A percentile compares a stretch with the other conserved stretches of the same genome.
Conservation (phyloP, 2,329 filamentous ascomycete genomes). For the Cladophialophora bantiana region DNA sequence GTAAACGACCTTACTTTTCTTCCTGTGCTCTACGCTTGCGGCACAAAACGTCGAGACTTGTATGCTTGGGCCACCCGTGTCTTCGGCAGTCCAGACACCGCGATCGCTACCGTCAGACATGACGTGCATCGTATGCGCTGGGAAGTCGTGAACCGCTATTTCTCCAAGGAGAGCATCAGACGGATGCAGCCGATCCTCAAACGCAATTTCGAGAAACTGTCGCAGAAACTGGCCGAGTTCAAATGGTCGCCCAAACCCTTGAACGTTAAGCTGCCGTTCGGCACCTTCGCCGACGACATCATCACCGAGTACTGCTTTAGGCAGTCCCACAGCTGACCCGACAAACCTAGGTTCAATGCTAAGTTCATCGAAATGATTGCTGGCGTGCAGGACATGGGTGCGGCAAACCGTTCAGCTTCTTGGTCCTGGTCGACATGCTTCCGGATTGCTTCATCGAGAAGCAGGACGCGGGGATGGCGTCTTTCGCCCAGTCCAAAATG, state of each 20-base stretch:
- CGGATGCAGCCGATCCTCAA: slow-evolving; percentile 42
- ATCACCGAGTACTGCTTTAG: slow-evolving; percentile 36
- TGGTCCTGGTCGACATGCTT: slow-evolving; percentile 16
- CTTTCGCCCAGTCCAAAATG: slow-evolving; percentile 10
- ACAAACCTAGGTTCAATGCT: slow-evolving; percentile 26
- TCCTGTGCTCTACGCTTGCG: slow-evolving; percentile 44
- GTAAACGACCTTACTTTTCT: slow-evolving; percentile 46
- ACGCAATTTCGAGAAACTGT: slow-evolving; percentile 40
- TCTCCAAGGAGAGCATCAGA: slow-evolving; percentile 35
- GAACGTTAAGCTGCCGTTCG: slow-evolving; percentile 42
- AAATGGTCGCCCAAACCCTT: slow-evolving; percentile 19
- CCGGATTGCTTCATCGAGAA: slow-evolving; percentile 14
- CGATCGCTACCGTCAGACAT: slow-evolving; percentile 38
- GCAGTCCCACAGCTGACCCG: slow-evolving; percentile 8
- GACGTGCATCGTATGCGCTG: slow-evolving; percentile 41
- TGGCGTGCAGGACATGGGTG: slow-evolving; percentile 20
- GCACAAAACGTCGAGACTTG: slow-evolving; percentile 42
- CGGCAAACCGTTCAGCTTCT: slow-evolving; percentile 18
- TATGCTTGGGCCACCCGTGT: slow-evolving; percentile 34
- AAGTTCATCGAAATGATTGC: slow-evolving; percentile 29
- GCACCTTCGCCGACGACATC: slow-evolving; percentile 44
- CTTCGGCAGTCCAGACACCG: slow-evolving; percentile 29
- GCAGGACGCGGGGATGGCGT: slow-evolving; percentile 17
- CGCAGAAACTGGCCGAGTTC: slow-evolving; percentile 25
- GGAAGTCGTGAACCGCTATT: slow-evolving; percentile 39